Percentiles rank a stretch among this genome's conserved stretches.
Evolutionary conservation across 768 basidiomycete genomes (phyloP).

Genomic region (Sarcomyxa edulis): DNA sequence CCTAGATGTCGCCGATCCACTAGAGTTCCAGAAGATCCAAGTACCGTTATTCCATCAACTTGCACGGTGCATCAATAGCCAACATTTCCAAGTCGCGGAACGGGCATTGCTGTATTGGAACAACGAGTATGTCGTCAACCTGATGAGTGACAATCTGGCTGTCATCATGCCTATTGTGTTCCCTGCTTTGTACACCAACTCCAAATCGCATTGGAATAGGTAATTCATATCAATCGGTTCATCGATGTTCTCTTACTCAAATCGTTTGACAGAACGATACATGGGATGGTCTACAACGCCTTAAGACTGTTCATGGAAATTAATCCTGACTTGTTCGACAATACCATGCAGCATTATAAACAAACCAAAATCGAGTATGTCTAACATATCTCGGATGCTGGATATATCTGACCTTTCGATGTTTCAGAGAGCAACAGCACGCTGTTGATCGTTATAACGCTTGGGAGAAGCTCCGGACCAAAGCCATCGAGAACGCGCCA

Average conservation of each 20-base stretch:
- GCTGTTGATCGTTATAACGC: conserved; percentile 81
- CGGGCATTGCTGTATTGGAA: conserved; percentile 98
- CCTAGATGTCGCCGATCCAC: conserved; percentile 94
- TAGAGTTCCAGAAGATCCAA: conserved; percentile 96
- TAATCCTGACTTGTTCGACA: conserved; percentile 94
- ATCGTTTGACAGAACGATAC: conserved; percentile 71
- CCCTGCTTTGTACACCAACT: conserved; percentile 92
- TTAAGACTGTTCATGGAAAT: conserved; percentile 99
- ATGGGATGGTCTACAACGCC: conserved; percentile 99
- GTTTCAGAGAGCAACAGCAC: conserved; percentile 77
- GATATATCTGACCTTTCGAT: not conserved
- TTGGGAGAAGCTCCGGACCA: conserved; percentile 83
- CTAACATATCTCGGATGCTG: not conserved
- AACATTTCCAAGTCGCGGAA: conserved; percentile 99
- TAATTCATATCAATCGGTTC: conserved; percentile 25
- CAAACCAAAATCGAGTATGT: conserved; percentile 81
- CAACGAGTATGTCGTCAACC: conserved; percentile 98
- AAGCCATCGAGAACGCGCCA: conserved; percentile 64
- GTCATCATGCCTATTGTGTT: conserved; percentile 94
- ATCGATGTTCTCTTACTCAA: conserved; percentile 7
- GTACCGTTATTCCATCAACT: conserved; percentile 89
- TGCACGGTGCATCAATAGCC: conserved; percentile 95
- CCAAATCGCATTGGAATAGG: conserved; percentile 98
- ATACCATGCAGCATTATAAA: conserved; percentile 90
- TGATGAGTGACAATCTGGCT: conserved; percentile 94